Base-by-base conservation (phyloP, 495 filamentous ascomycete genomes). In the Hyaloscypha bicolor region DNA sequence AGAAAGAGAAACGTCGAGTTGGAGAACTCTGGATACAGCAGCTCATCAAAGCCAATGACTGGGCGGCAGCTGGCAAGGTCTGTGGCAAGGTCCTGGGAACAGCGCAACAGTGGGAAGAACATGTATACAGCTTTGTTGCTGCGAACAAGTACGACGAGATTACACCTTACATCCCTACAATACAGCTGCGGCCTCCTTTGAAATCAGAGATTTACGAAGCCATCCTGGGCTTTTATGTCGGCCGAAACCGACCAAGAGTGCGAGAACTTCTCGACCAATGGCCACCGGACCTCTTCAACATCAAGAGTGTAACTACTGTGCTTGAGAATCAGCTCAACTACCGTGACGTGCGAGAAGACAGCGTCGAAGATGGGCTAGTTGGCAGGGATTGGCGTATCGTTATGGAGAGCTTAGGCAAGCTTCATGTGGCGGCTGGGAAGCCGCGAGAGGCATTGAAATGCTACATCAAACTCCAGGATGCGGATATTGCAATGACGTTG, bases 11-110 rank as follows among this genome's bases (percentile, higher is more conserved):
- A 76, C 87, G 92, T 30, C 86, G 91, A 14, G 91, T 99, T 69
- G 95, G 95, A 29, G 96, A 97, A 73, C 82, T 93, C 5, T 99
- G 95, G 95, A 79, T 97, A 57, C 88, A 94, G 55, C 91, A 96
- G 69, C 85, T 97, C 31, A 82, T 96, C 51, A 81, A 87, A 6
- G 81, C 84, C 2, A 82, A 83, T 14, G 83, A 93, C 62, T 99
- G 96, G 96, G 72, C 75, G 2, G 80, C 83, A 60, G 95, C 94
- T 8, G 94, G 92, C 0, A 81, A 87, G 66, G 80, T 93, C 14
- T 94, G 92, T 69, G 89, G 88, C 2, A 91, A 90, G 71, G 93
- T 97, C 12, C 78, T 97, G 0, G 84, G 87, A 45, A 91, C 87
- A n/a, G 84, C 93, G 4, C 78, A 88, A 55, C 82, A 90, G 69